Evolutionary conservation across 768 basidiomycete genomes (phyloP).

Genomic region (Crassisporium funariophilum): DNA sequence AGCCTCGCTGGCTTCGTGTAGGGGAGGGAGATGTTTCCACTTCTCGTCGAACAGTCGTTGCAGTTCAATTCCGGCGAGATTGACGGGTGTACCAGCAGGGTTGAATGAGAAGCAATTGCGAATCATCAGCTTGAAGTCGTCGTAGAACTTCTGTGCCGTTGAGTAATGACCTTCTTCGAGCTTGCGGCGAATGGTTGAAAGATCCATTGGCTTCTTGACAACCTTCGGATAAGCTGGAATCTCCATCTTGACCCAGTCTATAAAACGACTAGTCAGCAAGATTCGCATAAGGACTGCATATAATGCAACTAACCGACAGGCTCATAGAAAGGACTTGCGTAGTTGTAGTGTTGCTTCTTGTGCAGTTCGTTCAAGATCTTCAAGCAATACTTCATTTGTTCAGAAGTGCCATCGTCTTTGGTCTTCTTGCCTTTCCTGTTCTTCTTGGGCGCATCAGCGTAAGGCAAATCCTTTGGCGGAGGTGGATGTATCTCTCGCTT

Average conservation of each 20-base stretch:
- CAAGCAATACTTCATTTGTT: constrained; percentile 83
- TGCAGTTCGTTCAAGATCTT: constrained; percentile 76
- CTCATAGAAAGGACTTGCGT: constrained; percentile 87
- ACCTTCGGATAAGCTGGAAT: constrained; percentile 86
- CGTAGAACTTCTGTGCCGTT: constrained; percentile 78
- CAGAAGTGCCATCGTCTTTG: constrained; percentile 69
- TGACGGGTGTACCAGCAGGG: constrained; percentile 83
- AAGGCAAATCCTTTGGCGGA: constrained; percentile 86
- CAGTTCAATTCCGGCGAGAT: constrained; percentile 83
- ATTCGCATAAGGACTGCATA: constrained; percentile 5
- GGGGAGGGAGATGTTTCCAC: constrained; percentile 76
- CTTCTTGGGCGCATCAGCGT: constrained; percentile 76
- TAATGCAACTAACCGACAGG: constrained; percentile 76
- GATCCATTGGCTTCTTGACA: constrained; percentile 95
- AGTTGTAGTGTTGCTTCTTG: constrained; percentile 72
- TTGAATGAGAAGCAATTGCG: constrained; percentile 94
- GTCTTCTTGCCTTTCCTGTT: constrained; percentile 58
- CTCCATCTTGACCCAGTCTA: constrained; percentile 80
- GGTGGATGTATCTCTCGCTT: constrained; percentile 99
- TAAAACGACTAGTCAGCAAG: too few species aligned
- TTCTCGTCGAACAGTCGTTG: constrained; percentile 90
- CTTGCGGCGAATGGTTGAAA: constrained; percentile 86
- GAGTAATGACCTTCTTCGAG: constrained; percentile 77
- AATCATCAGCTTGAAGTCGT: constrained; percentile 94
- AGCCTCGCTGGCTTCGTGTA: constrained; percentile 63